These are phyloP conservation scores for Dactylella cylindrospora DNA, from an alignment of 2,329 filamentous ascomycete species.

Conservation along the genomic window DNA sequence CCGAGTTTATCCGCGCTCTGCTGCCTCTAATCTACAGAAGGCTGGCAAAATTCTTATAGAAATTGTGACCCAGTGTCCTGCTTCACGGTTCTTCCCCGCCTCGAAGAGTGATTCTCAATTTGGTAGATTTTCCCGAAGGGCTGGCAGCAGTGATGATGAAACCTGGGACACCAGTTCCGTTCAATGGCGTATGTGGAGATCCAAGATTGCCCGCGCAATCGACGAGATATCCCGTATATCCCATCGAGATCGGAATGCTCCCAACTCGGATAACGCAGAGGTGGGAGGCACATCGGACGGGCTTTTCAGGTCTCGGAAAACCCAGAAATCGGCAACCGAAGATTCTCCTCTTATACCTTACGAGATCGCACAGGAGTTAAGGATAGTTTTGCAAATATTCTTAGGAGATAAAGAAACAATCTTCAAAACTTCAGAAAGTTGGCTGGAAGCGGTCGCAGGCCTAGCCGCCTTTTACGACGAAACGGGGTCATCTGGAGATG, in stretches of 20 bases:
- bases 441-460: slow-evolving; percentile 30
- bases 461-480: slow-evolving; percentile 37
- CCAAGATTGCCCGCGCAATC: slow-evolving; percentile 29
- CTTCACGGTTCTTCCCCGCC: slow-evolving; percentile 17
- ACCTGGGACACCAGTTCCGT: slow-evolving; percentile 37
- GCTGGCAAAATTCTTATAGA: slow-evolving; percentile 23
- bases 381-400: slow-evolving; percentile 36
- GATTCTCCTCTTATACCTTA: slow-evolving; percentile 24
- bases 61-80: slow-evolving; percentile 28
- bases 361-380: slow-evolving; percentile 22
- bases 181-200: slow-evolving; percentile 42
- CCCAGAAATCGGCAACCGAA: neutral
- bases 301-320: slow-evolving; percentile 23
- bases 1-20: slow-evolving; percentile 4
- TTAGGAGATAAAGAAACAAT: slow-evolving; percentile 39
- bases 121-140: neutral
- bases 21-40: slow-evolving; percentile 18
- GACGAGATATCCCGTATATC: slow-evolving; percentile 39
- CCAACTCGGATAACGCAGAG: too few species aligned
- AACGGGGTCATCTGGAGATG: slow-evolving; percentile 37
- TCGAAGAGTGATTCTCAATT: slow-evolving; percentile 14
- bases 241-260: slow-evolving; percentile 9
- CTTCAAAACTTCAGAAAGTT: slow-evolving; percentile 23
- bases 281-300: slow-evolving; percentile 3
- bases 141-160: slow-evolving; percentile 12